A percentile compares a stretch with the other conserved stretches of the same genome.
Conservation (phyloP, 176 grass and related monocot genomes). For the Oryza meyeriana region DNA sequence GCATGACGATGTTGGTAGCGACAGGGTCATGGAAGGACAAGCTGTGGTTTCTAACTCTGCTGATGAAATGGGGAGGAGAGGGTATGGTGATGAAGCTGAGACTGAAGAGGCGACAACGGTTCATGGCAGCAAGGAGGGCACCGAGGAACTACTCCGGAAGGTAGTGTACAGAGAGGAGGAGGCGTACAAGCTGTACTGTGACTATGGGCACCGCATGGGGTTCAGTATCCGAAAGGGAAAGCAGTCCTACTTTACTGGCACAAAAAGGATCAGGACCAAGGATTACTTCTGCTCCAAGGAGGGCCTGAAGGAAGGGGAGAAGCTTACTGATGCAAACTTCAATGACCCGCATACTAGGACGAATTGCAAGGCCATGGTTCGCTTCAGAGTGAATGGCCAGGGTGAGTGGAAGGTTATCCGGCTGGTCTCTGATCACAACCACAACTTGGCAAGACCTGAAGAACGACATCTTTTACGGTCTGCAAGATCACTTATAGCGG, state of each 20-base stretch:
- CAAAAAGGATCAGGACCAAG: conserved; percentile 74
- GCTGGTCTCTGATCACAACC: conserved; percentile 74
- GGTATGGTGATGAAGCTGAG: conserved; percentile 34
- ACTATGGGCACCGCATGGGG: conserved; percentile 75
- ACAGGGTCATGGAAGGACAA: not conserved
- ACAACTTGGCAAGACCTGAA: conserved; percentile 67
- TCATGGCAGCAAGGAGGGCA: conserved; percentile 44
- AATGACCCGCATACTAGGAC: conserved; percentile 75
- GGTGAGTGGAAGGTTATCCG: conserved; percentile 73
- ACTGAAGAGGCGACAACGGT: conserved; percentile 34
- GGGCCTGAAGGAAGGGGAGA: conserved; percentile 69
- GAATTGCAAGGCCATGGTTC: conserved; percentile 79
- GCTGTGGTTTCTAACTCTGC: conserved; percentile 13
- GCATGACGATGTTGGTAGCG: not conserved
- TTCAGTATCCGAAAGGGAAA: conserved; percentile 85
- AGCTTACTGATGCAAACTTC: conserved; percentile 58
- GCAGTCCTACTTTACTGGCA: conserved; percentile 82
- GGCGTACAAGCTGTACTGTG: conserved; percentile 80
- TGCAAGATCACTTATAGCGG: conserved; percentile 69
- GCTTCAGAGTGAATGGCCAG: conserved; percentile 58
- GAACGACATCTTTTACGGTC: conserved; percentile 73
- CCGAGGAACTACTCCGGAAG: conserved; percentile 54
- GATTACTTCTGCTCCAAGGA: conserved; percentile 93
- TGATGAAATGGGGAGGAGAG: conserved; percentile 14
- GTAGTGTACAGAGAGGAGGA: conserved; percentile 70